Evolutionary conservation across 495 filamentous ascomycete genomes (phyloP).

Genomic region (Thermothielavioides terrestris): DNA sequence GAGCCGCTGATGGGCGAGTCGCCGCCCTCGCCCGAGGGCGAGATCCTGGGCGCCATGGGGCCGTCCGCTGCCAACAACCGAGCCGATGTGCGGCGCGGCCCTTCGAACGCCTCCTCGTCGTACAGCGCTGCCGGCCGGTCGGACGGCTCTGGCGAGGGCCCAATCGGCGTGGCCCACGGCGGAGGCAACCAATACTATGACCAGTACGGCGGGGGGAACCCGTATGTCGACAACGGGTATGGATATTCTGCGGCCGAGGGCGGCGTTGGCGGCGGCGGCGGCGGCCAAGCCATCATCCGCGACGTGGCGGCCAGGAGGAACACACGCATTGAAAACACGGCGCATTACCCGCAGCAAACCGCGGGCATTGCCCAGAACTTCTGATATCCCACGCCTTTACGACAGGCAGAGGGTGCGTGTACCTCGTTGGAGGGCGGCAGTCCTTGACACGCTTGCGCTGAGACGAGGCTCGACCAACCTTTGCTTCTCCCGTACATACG

Average conservation of each 20-base stretch:
- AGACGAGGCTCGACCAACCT: too few relatives aligned
- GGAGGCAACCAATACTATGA: conserved; percentile 40
- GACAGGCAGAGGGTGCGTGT: too few relatives aligned
- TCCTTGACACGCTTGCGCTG: too few relatives aligned
- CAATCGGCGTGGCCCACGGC: conserved; percentile 37
- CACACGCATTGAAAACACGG: conserved; percentile 84
- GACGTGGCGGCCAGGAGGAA: conserved; percentile 87
- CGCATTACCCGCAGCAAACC: conserved; percentile 80
- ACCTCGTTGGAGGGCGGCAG: too few relatives aligned
- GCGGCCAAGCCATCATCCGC: conserved; percentile 74
- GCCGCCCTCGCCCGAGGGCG: conserved; percentile 57
- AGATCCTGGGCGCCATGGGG: conserved; percentile 63
- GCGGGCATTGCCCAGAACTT: conserved; percentile 99
- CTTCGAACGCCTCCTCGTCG: conserved; percentile 92
- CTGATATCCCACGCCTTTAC: too few relatives aligned
- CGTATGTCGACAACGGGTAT: conserved; percentile 34
- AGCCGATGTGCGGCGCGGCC: conserved; percentile 71
- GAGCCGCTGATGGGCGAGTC: conserved; percentile 55
- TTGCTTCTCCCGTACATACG: neutral
- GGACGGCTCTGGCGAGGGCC: conserved; percentile 71
- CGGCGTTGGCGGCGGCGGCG: conserved; percentile 1
- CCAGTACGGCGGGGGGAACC: conserved; percentile 44
- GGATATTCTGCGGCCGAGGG: conserved; percentile 23
- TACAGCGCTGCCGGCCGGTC: conserved; percentile 80
- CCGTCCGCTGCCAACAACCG: conserved; percentile 58